These are phyloP conservation scores for Mallotus japonicus DNA, from an alignment of 441 rosid genomes.

Conservation along the genomic window DNA sequence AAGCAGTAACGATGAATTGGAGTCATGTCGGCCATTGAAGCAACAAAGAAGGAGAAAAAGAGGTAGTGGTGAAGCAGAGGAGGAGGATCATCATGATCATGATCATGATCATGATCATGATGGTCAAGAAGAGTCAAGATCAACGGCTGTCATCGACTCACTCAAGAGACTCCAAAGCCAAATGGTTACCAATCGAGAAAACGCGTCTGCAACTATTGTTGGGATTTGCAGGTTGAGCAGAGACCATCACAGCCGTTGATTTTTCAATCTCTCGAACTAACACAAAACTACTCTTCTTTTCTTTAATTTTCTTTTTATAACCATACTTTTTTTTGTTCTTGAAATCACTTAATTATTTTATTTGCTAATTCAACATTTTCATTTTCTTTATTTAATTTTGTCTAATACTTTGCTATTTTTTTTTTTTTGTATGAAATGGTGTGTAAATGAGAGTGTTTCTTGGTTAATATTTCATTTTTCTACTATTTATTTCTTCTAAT, in stretches of 20 bases:
- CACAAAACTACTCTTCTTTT: background rate
- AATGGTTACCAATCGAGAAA: slow-evolving; percentile 26
- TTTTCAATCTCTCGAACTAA: slow-evolving; percentile 3
- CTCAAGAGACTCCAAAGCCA: slow-evolving; percentile 36
- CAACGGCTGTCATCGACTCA: slow-evolving; percentile 36
- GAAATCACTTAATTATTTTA: background rate
- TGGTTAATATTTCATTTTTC: background rate
- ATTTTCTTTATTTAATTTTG: background rate
- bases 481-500: background rate
- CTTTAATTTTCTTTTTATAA: background rate
- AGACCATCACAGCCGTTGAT: slow-evolving; percentile 39
- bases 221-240: slow-evolving; percentile 44
- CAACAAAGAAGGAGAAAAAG: background rate
- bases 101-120: background rate
- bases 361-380: background rate
- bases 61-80: no score
- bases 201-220: slow-evolving; percentile 36
- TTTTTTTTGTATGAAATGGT: background rate
- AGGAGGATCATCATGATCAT: no score
- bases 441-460: background rate
- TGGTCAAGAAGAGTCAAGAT: slow-evolving; percentile 30
- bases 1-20: slow-evolving; percentile 20
- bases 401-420: background rate
- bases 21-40: slow-evolving; percentile 37
- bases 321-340: background rate